Conservation (phyloP, 2,329 filamentous ascomycete genomes). For the Exophiala mesophila region DNA sequence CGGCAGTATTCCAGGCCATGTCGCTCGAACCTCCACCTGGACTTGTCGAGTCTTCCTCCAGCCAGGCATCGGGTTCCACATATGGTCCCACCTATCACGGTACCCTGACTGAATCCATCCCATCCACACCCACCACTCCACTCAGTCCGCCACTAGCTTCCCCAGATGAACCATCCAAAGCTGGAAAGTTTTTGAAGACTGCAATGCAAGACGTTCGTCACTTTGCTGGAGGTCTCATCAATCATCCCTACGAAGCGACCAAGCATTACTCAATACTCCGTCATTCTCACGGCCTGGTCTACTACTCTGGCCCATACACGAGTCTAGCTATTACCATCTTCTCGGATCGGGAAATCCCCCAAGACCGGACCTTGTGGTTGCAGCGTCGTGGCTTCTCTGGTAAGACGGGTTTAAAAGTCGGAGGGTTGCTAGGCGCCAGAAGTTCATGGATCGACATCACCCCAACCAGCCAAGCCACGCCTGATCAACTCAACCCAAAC, state of each 20-base stretch:
- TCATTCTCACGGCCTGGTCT: constrained; percentile 60
- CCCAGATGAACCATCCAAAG: constrained; percentile 11
- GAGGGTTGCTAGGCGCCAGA: constrained; percentile 56
- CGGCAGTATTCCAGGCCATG: constrained; percentile 20
- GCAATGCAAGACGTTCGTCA: constrained; percentile 54
- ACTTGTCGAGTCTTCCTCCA: constrained; percentile 17
- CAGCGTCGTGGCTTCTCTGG: constrained; percentile 65
- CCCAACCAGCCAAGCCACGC: constrained; percentile 45
- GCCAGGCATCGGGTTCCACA: constrained; percentile 5
- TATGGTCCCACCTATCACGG: neutral
- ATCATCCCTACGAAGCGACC: constrained; percentile 59
- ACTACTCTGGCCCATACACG: constrained; percentile 62
- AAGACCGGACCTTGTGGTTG: constrained; percentile 59
- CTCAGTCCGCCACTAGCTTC: constrained; percentile 4
- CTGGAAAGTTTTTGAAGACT: constrained; percentile 25
- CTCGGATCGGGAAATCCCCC: constrained; percentile 52
- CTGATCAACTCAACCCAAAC: constrained; percentile 47
- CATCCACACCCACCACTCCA: constrained; percentile 5
- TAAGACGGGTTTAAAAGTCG: constrained; percentile 62
- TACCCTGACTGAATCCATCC: neutral
- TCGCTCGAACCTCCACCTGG: constrained; percentile 17
- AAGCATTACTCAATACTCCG: constrained; percentile 63
- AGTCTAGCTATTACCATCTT: constrained; percentile 62
- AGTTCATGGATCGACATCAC: constrained; percentile 65
- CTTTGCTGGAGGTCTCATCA: constrained; percentile 61